Evolutionary conservation across 2,329 filamentous ascomycete species (phyloP), one percentile per base, ranked within the genome.

Genomic region (Myriosclerotinia duriaeana): DNA sequence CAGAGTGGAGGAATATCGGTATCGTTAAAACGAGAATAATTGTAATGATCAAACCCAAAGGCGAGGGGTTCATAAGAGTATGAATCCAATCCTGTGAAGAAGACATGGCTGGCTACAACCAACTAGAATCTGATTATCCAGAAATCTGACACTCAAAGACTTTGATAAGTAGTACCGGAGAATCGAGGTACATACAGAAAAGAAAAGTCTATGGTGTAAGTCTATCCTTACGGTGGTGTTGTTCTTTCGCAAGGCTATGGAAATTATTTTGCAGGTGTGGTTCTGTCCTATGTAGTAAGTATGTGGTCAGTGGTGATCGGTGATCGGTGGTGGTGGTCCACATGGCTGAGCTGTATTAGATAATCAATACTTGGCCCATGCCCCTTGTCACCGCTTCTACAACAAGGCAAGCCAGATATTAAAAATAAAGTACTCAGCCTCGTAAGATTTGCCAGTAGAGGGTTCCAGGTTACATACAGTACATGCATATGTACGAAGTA

Each of bases 1-100:
- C 80, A 67, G 86, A 77, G 80, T 98, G 95, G 58, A 97, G 82
- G 65, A 96, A 76, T 63, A 96, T 75, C 26, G 95, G 95, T 38
- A 91, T 81, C 7, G 65, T 89, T 71, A 97, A 77, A 68, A 91
- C 86, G 74, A 97, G 81, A 66, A 92, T 71, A 26, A 90, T 74
- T 17, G 92, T 90, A 75, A 94, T 76, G 69, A 88, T 72, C 73
- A 98, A 84, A 67, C 87, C 82, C 64, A 85, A 76, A 14, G 80
- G 72, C 20, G 87, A 87, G n/a, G 87, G 87, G 67, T 81, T 85
- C 75, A 89, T 79, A 66, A 87, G 78, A 68, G 80, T 79, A 77
- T 85, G 82, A 72, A 86, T 71, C 72, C 81, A 73, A 30, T 74
- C 68, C 52, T 68, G 60, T 34, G 72, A 62, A 30, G 70, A 64